These are phyloP conservation scores for Xylaria telfairii DNA, from an alignment of 495 filamentous ascomycete genomes.

Conservation along the genomic window DNA sequence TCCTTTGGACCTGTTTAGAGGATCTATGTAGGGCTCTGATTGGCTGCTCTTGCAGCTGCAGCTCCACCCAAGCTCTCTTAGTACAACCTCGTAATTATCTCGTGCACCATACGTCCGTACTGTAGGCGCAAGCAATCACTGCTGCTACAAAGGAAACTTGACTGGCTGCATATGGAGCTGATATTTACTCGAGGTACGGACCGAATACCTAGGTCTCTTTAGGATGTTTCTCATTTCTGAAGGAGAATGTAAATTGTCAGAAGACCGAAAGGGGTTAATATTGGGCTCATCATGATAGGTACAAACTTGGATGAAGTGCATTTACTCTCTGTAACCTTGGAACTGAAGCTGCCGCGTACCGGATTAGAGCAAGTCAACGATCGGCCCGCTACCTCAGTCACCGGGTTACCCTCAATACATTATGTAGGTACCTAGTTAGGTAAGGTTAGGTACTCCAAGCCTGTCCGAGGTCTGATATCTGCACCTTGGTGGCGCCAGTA, in stretches of 20 bases:
- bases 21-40: conserved; percentile 9
- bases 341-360: not conserved
- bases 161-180: not conserved
- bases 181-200: not conserved
- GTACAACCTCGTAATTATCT: too few relatives aligned
- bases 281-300: not conserved
- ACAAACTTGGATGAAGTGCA: not conserved
- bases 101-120: not conserved
- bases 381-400: not conserved
- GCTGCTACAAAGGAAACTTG: too few relatives aligned
- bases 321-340: not conserved
- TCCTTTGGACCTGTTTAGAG: conserved; percentile 3
- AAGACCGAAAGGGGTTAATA: not conserved
- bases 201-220: not conserved
- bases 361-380: not conserved
- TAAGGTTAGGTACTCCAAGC: too few relatives aligned
- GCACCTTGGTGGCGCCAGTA: not conserved
- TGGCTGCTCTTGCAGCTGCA: conserved; percentile 21
- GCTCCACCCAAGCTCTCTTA: not conserved
- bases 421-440: too few relatives aligned
- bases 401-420: not conserved
- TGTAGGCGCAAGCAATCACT: too few relatives aligned
- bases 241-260: not conserved
- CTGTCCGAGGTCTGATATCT: too few relatives aligned
- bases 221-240: not conserved